phyloP scores from a whole-genome alignment of 139 green algal genomes.

The Auxenochlorella pyrenoidosa region DNA sequence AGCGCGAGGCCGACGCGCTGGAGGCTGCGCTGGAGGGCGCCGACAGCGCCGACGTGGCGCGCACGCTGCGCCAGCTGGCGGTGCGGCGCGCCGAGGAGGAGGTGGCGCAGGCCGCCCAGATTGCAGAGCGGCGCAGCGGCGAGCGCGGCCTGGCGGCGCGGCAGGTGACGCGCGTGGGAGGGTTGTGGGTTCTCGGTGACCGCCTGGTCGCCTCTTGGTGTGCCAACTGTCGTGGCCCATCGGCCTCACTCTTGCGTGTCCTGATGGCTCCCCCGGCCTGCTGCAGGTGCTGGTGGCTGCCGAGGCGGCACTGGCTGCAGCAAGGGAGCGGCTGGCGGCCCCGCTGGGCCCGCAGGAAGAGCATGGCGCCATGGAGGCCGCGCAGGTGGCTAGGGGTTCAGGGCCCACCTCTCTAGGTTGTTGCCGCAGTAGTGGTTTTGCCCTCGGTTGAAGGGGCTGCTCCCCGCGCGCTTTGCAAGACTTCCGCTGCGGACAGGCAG shows the following conservation, averaged over 20 bases:
- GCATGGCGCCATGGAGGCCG: neutral
- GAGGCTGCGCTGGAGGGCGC: slow-evolving; percentile 26
- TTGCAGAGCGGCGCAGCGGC: slow-evolving; percentile 33
- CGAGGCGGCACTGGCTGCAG: neutral
- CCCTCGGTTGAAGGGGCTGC: too few species aligned
- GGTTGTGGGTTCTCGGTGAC: neutral
- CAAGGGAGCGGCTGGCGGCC: neutral
- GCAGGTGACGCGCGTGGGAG: neutral
- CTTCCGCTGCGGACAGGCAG: too few species aligned
- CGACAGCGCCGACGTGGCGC: neutral
- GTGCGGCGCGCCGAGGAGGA: slow-evolving; percentile 22
- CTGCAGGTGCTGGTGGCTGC: slow-evolving; percentile 27
- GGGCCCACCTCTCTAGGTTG: too few species aligned
- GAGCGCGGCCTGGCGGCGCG: slow-evolving; percentile 34
- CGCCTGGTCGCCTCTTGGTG: too few species aligned
- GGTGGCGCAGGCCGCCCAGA: slow-evolving; percentile 15
- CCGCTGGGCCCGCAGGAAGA: neutral
- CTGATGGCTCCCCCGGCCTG: too few species aligned
- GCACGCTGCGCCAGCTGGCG: slow-evolving; percentile 27
- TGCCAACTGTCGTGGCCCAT: too few species aligned
- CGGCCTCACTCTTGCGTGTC: neutral
- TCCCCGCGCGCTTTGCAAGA: too few species aligned
- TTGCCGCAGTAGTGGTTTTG: too few species aligned
- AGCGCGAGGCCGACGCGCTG: neutral
- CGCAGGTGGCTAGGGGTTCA: neutral